Evolutionary conservation across 371 early-diverging fungal species (phyloP), one percentile per base, ranked within the genome.

Genomic region (Lichtheimia ramosa): DNA sequence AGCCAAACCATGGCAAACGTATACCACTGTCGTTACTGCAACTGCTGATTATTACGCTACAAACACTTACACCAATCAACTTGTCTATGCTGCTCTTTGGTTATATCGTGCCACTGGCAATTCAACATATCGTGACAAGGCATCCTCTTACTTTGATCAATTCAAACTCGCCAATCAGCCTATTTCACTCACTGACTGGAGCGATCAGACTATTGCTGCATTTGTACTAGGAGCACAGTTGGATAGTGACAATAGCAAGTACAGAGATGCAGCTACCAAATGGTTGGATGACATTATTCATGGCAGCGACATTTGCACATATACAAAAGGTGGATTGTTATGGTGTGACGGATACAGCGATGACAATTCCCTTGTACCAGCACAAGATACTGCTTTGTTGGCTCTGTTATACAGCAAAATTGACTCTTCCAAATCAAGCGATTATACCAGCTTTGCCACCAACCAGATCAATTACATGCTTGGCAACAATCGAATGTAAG

Each of bases 21-120:
- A 89, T 54, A 79, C 79, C 15, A 27, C 65, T 0, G 76, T 79
- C 59, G 79, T 85, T 6, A 70, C 80, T 15, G 81, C 74, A 1
- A 70, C 61, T 3, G 23, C 53, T 1, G 74, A 66, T n/a, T 75
- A 70, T 51, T 87, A 87, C 50, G 60, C 69, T 5, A 79, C 84
- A 5, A 74, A 68, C n/a, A 64, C 59, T 15, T 83, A 69, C 56
- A 60, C 67, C 21, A 82, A 74, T 54, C 84, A 85, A 51, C 66
- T 86, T 1, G 82, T 81, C 2, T 85, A 73, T 74, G 86, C 79
- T 15, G 81, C 85, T 1, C 75, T 85, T 13, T 88, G 88, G 88
- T 77, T 88, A 66, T 82, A 79, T 66, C 75, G 74, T 42, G 73
- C 82, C 6, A 85, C 83, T 3, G 74, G 70, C 40, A 68, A 82